A percentile compares a stretch with the other conserved stretches of the same genome.
Conservation (phyloP, 352 stramenopile genomes). For the Phytophthora cryptogea region DNA sequence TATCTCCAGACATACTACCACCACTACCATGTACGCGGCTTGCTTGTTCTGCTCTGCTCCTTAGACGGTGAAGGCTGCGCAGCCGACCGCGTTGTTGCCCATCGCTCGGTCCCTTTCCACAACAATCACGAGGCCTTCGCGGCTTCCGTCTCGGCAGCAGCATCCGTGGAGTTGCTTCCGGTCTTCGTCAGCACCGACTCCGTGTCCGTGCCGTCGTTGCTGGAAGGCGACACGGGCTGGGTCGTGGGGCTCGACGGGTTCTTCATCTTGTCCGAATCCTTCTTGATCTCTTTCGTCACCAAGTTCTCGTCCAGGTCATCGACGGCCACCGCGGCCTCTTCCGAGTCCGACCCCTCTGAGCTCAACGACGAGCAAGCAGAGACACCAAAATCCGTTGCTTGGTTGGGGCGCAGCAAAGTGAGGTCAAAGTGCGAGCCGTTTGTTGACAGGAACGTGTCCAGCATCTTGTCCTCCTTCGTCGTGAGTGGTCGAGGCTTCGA, state of each 20-base stretch:
- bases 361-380: conserved; percentile 68
- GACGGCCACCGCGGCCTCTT: conserved; percentile 38
- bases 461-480: conserved; percentile 39
- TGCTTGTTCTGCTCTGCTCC: conserved; percentile 22
- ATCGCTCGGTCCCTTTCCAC: conserved; percentile 18
- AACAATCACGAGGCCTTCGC: conserved; percentile 32
- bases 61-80: conserved; percentile 9
- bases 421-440: conserved; percentile 76
- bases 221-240: conserved; percentile 33
- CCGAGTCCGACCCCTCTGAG: conserved; percentile 30
- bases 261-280: conserved; percentile 17
- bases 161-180: conserved; percentile 21
- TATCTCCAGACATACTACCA: conserved; percentile 30
- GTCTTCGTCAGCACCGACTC: conserved; percentile 28
- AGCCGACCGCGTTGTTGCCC: conserved; percentile 19
- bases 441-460: conserved; percentile 51
- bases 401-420: conserved; percentile 66
- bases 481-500: conserved; percentile 25
- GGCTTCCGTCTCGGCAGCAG: conserved; percentile 16
- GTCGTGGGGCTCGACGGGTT: conserved; percentile 16
- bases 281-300: conserved; percentile 14
- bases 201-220: conserved; percentile 29
- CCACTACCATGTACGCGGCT: conserved; percentile 24
- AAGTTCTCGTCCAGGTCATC: conserved; percentile 35
- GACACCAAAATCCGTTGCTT: conserved; percentile 68